Percentiles rank a stretch among this genome's conserved stretches.
Conservation (phyloP, 306 rosid species). For the Herpetospermum pedunculosum region DNA sequence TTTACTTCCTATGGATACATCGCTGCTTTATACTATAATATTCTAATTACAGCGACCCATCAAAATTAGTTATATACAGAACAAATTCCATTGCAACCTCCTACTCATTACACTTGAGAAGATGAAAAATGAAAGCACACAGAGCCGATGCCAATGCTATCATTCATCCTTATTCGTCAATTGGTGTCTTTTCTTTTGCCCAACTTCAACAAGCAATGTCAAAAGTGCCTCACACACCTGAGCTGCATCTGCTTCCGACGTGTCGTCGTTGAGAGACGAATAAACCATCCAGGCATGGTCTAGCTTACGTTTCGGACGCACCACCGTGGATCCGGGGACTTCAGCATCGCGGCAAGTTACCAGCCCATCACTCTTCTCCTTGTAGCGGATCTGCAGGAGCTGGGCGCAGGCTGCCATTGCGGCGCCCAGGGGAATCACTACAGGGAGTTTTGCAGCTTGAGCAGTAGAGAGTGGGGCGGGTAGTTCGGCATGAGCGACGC, state of each 20-base stretch:
- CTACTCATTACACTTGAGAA: background rate
- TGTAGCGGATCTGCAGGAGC: slow-evolving; percentile 70
- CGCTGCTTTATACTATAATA: background rate
- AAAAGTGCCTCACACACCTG: slow-evolving; percentile 95
- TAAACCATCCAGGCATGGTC: slow-evolving; percentile 99
- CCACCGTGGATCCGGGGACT: slow-evolving; percentile 87
- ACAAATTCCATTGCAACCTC: background rate
- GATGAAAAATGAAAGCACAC: slow-evolving; percentile 10
- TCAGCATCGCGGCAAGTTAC: slow-evolving; percentile 86
- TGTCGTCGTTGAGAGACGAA: slow-evolving; percentile 50
- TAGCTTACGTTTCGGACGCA: slow-evolving; percentile 61
- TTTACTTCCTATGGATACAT: background rate
- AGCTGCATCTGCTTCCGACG: slow-evolving; percentile 67
- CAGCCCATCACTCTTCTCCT: slow-evolving; percentile 90
- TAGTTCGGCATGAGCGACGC: slow-evolving; percentile 82
- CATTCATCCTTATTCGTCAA: slow-evolving; percentile 58
- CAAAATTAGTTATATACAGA: background rate
- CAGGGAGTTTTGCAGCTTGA: slow-evolving; percentile 62
- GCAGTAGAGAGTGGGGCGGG: slow-evolving; percentile 49
- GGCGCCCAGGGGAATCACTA: slow-evolving; percentile 83
- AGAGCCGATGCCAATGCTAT: background rate
- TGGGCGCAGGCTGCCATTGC: slow-evolving; percentile 98
- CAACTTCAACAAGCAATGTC: slow-evolving; percentile 65
- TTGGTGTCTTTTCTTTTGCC: slow-evolving; percentile 53
- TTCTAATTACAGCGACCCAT: background rate